A percentile compares a stretch with the other conserved stretches of the same genome.
phyloP scores from a whole-genome alignment of 306 rosid species.

The Echinosophora koreensis region DNA sequence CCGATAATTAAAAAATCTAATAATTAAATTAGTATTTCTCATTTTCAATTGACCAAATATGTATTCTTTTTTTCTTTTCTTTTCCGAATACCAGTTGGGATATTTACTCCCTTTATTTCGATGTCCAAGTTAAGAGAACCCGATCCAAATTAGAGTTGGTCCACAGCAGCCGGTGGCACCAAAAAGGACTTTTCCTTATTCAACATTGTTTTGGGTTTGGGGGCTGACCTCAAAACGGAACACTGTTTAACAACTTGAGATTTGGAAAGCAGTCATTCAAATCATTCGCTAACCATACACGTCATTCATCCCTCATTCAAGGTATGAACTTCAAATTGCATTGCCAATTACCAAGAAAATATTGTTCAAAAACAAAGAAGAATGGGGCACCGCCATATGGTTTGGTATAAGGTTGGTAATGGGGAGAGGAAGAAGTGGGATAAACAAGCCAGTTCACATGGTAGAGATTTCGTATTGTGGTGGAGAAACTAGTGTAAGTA shows the following conservation, averaged over 20 bases:
- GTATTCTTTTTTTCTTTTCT: no score
- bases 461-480: slow-evolving; percentile 38
- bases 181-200: slow-evolving; percentile 54
- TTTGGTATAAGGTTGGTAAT: slow-evolving; percentile 23
- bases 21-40: no score
- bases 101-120: no score
- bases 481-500: slow-evolving; percentile 2
- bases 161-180: slow-evolving; percentile 53
- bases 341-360: background rate
- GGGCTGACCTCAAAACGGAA: slow-evolving; percentile 28
- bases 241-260: slow-evolving; percentile 46
- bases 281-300: background rate
- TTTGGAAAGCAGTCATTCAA: slow-evolving; percentile 29
- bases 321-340: background rate
- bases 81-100: no score
- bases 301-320: background rate
- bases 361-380: background rate
- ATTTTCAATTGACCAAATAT: no score
- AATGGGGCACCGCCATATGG: slow-evolving; percentile 38
- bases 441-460: slow-evolving; percentile 40
- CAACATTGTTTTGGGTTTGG: slow-evolving; percentile 26
- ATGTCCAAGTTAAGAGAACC: background rate
- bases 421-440: background rate
- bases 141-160: slow-evolving; percentile 38
- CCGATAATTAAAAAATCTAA: no score